phyloP scores from a whole-genome alignment of 148 eudicot species.

The Persicaria maculosa region DNA sequence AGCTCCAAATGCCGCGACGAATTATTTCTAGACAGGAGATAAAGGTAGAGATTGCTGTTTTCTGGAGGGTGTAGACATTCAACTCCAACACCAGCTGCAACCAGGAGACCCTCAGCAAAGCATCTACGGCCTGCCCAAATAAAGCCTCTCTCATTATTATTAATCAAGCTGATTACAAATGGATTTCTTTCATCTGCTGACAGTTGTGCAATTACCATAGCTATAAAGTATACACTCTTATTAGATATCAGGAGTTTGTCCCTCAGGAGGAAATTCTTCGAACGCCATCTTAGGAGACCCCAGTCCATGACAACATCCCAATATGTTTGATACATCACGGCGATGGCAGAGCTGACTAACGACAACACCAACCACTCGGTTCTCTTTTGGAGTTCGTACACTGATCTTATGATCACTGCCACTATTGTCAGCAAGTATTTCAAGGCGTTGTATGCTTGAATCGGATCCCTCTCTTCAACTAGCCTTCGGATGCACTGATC shows the following conservation, averaged over 20 bases:
- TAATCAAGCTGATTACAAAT: no score
- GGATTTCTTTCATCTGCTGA: background rate
- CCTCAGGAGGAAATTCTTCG: conserved; percentile 26
- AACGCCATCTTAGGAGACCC: conserved; percentile 26
- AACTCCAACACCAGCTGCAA: conserved; percentile 47
- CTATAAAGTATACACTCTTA: conserved; percentile 27
- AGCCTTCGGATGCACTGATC: conserved; percentile 70
- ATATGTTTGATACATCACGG: conserved; percentile 20
- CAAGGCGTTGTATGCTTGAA: conserved; percentile 45
- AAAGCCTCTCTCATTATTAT: background rate
- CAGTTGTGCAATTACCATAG: conserved; percentile 21
- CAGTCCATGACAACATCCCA: conserved; percentile 37
- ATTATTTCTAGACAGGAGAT: conserved; percentile 44
- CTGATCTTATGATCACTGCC: conserved; percentile 26
- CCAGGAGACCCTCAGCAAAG: conserved; percentile 51
- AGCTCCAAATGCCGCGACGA: conserved; percentile 57
- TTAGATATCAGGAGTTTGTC: conserved; percentile 28
- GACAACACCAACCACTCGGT: conserved; percentile 18
- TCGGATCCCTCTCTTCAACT: conserved; percentile 46
- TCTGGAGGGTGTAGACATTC: conserved; percentile 19
- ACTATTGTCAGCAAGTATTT: conserved; percentile 32
- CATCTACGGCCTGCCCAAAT: conserved; percentile 26
- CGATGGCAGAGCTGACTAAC: conserved; percentile 16
- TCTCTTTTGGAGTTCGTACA: conserved; percentile 19
- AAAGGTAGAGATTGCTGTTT: conserved; percentile 27